Evolutionary conservation across 2,329 filamentous ascomycete species (phyloP).

Genomic region (Penicillium glabrum): DNA sequence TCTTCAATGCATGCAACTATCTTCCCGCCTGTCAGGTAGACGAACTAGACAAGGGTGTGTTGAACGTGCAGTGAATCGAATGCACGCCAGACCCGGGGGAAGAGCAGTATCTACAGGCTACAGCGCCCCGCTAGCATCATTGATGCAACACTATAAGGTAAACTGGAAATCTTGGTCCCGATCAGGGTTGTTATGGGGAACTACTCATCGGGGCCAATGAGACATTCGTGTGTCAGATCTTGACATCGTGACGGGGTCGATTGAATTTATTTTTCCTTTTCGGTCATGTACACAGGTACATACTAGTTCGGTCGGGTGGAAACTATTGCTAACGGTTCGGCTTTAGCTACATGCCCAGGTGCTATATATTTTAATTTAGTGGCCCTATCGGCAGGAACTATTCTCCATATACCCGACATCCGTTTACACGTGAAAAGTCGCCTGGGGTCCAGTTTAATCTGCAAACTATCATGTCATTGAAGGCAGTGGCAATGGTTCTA

Average conservation of each 20-base stretch:
- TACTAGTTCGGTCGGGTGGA: background rate
- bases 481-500: background rate
- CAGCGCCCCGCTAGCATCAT: background rate
- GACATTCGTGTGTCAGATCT: conserved; percentile 19
- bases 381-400: background rate
- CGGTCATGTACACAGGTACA: background rate
- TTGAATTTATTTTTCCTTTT: background rate
- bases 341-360: background rate
- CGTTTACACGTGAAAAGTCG: background rate
- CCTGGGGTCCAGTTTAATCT: too few species aligned
- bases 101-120: background rate
- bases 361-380: background rate
- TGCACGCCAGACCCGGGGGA: conserved; percentile 10
- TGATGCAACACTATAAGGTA: background rate
- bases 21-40: conserved; percentile 5
- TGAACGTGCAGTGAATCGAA: background rate
- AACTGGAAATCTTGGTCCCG: conserved; percentile 6
- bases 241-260: conserved; percentile 4
- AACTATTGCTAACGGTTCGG: conserved; percentile 1
- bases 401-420: background rate
- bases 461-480: too few species aligned
- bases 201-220: conserved; percentile 20
- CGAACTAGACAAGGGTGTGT: background rate
- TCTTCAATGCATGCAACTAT: background rate
- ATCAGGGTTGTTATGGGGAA: conserved; percentile 15